A percentile compares a stretch with the other conserved stretches of the same genome.
These are phyloP conservation scores for Austroboletus sp. DNA, from an alignment of 1,284 basidiomycete genomes.

Conservation along the genomic window DNA sequence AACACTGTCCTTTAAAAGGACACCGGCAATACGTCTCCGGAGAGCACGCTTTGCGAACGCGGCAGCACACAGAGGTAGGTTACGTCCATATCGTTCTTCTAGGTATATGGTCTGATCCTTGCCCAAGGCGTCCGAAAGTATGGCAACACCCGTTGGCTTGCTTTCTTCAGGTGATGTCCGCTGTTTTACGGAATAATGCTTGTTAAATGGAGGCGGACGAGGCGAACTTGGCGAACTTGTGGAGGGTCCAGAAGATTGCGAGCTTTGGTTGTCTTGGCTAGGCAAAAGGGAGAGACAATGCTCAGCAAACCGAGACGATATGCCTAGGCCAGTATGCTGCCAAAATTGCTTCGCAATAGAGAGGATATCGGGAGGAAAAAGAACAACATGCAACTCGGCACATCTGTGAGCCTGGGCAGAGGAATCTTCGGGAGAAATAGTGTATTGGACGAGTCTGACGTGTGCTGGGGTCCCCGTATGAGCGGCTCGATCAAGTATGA, in stretches of 20 bases:
- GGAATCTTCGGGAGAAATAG: constrained; percentile 58
- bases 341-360: constrained; percentile 85
- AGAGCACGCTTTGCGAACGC: constrained; percentile 80
- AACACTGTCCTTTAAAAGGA: constrained; percentile 57
- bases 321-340: constrained; percentile 90
- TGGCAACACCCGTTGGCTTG: background rate
- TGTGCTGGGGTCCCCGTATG: constrained; percentile 39
- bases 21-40: constrained; percentile 83
- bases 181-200: constrained; percentile 56
- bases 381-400: constrained; percentile 71
- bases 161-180: constrained; percentile 13
- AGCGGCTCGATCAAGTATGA: constrained; percentile 55
- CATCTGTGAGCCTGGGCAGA: constrained; percentile 21
- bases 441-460: constrained; percentile 67
- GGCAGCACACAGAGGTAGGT: constrained; percentile 72
- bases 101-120: constrained; percentile 58
- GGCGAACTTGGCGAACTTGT: constrained; percentile 27
- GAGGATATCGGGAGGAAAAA: constrained; percentile 67
- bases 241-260: constrained; percentile 5
- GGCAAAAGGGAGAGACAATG: constrained; percentile 66
- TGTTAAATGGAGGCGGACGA: constrained; percentile 39
- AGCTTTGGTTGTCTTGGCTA: constrained; percentile 23
- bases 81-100: constrained; percentile 94
- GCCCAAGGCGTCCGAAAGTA: constrained; percentile 29
- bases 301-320: constrained; percentile 85